Conservation (phyloP, 768 basidiomycete species). For the Pleurotus djamor region DNA sequence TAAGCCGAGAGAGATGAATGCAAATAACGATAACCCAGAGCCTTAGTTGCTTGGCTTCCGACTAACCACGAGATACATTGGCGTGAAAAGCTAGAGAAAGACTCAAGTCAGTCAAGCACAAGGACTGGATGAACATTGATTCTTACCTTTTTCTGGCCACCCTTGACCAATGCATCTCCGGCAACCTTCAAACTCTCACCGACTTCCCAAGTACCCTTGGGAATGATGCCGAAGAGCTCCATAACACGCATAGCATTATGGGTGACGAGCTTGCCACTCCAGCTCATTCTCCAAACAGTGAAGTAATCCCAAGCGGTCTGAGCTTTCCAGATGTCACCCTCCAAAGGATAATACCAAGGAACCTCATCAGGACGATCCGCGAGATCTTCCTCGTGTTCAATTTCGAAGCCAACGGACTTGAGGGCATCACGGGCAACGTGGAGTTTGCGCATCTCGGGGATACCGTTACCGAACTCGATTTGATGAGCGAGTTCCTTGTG, state of each 20-base stretch:
- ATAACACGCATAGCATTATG: constrained; percentile 76
- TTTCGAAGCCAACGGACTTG: constrained; percentile 78
- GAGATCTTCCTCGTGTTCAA: constrained; percentile 92
- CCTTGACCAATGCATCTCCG: constrained; percentile 73
- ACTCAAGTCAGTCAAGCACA: constrained; percentile 8
- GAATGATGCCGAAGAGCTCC: constrained; percentile 78
- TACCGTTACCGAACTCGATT: constrained; percentile 94
- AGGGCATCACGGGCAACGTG: constrained; percentile 72
- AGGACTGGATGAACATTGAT: background rate
- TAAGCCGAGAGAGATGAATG: background rate
- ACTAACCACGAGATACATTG: constrained; percentile 75
- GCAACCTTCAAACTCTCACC: constrained; percentile 87
- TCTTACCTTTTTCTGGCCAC: constrained; percentile 82
- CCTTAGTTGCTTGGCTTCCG: constrained; percentile 51
- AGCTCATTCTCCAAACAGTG: constrained; percentile 88
- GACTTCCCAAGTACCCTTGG: constrained; percentile 91
- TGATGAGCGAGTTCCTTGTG: constrained; percentile 92
- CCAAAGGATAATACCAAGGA: constrained; percentile 96
- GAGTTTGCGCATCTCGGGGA: constrained; percentile 93
- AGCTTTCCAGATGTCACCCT: constrained; percentile 89
- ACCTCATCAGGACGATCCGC: constrained; percentile 77
- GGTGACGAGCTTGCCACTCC: constrained; percentile 80
- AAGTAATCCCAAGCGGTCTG: constrained; percentile 93
- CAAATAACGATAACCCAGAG: background rate
- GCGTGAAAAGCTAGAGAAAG: constrained; percentile 70